Conservation (phyloP, 371 early-diverging fungal species). For the Mortierella sp. region DNA sequence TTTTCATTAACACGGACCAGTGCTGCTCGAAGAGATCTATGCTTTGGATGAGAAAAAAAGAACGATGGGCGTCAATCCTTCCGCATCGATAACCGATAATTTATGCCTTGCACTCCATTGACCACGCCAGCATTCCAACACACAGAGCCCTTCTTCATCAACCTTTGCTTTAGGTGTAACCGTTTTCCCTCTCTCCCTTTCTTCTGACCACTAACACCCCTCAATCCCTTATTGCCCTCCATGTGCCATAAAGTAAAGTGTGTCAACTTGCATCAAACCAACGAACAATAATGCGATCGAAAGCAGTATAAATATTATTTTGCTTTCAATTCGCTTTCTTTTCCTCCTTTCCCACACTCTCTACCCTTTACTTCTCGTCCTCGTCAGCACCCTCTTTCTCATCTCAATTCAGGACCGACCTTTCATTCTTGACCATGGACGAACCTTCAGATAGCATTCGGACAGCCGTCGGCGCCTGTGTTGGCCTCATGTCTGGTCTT, state of each 20-base stretch:
- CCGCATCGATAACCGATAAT: not conserved
- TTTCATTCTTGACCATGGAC: not conserved
- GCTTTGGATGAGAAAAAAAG: not conserved
- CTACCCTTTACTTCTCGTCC: not conserved
- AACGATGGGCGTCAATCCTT: not conserved
- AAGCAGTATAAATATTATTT: not conserved
- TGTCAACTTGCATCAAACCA: not conserved
- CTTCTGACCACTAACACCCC: not conserved
- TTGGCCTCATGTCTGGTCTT: not conserved
- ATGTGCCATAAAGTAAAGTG: not conserved
- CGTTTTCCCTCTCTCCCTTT: not conserved
- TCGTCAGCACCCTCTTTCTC: not conserved
- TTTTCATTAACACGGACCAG: not conserved
- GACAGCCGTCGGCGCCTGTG: not conserved
- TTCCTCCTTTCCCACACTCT: not conserved
- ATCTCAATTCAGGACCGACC: not conserved
- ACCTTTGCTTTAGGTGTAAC: not conserved
- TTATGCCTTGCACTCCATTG: not conserved
- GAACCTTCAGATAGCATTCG: not conserved
- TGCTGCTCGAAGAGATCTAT: not conserved
- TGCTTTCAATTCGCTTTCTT: not conserved
- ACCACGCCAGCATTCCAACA: not conserved
- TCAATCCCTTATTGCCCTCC: not conserved
- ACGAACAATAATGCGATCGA: not conserved
- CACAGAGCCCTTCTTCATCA: not conserved